Evolutionary conservation across 1,139 yeast genomes (phyloP).

Genomic region (Diutina scorzettiae): DNA sequence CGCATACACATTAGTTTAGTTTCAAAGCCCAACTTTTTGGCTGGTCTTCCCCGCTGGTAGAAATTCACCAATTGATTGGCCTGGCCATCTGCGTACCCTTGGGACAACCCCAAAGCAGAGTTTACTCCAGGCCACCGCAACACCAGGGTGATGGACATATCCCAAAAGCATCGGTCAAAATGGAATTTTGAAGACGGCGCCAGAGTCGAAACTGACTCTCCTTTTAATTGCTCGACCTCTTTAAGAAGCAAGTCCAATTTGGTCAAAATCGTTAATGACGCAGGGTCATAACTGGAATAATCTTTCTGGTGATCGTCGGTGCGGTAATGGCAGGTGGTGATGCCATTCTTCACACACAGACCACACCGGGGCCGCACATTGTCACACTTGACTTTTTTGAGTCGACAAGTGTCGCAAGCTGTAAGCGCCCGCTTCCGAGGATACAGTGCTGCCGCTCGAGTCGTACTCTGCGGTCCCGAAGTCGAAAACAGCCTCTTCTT

Average conservation of each 20-base stretch:
- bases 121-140: slow-evolving; percentile 24
- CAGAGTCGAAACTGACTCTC: background rate
- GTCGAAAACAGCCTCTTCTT: background rate
- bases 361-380: slow-evolving; percentile 39
- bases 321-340: slow-evolving; percentile 20
- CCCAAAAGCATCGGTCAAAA: slow-evolving; percentile 23
- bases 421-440: slow-evolving; percentile 30
- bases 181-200: slow-evolving; percentile 8
- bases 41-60: slow-evolving; percentile 3
- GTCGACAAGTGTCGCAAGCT: slow-evolving; percentile 37
- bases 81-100: slow-evolving; percentile 8
- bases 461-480: background rate
- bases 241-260: slow-evolving; percentile 22
- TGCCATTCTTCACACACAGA: slow-evolving; percentile 30
- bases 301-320: slow-evolving; percentile 19
- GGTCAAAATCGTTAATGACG: slow-evolving; percentile 16
- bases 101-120: slow-evolving; percentile 12
- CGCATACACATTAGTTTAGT: slow-evolving; percentile 1
- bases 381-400: slow-evolving; percentile 40
- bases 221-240: slow-evolving; percentile 13
- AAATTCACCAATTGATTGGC: background rate
- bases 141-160: slow-evolving; percentile 26
- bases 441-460: slow-evolving; percentile 8
- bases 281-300: slow-evolving; percentile 16
- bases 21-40: background rate